Conservation (phyloP, 106 monocot genomes). For the Allium sativum region DNA sequence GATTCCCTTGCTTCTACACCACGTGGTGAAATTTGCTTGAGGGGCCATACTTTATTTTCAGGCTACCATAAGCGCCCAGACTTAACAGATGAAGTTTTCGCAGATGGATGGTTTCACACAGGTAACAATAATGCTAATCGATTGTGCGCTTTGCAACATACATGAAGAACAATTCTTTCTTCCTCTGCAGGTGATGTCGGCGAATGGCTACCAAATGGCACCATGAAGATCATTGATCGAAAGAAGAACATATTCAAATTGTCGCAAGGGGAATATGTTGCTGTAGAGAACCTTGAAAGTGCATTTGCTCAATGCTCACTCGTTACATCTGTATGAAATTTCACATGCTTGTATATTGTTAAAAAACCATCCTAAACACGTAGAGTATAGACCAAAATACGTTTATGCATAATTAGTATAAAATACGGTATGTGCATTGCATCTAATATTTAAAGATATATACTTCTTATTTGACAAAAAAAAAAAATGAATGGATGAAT, state of each 20-base stretch:
- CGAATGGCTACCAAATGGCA: slow-evolving; percentile 88
- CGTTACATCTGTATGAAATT: slow-evolving; percentile 33
- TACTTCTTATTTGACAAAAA: too few relatives aligned
- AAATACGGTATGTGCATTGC: too few relatives aligned
- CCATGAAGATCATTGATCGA: slow-evolving; percentile 98
- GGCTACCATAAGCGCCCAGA: slow-evolving; percentile 79
- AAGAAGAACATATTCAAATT: slow-evolving; percentile 98
- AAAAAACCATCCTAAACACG: too few relatives aligned
- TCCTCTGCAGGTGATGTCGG: slow-evolving; percentile 73
- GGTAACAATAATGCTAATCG: slow-evolving; percentile 20
- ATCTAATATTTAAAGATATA: too few relatives aligned
- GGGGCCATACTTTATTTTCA: slow-evolving; percentile 80
- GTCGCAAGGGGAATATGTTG: slow-evolving; percentile 94
- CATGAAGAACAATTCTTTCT: not conserved
- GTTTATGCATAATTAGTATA: too few relatives aligned
- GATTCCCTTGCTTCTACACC: slow-evolving; percentile 71
- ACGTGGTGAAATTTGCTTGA: slow-evolving; percentile 87
- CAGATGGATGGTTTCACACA: slow-evolving; percentile 93
- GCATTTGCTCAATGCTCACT: slow-evolving; percentile 53
- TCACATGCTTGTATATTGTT: too few relatives aligned
- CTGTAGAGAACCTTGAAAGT: slow-evolving; percentile 75
- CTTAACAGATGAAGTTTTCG: slow-evolving; percentile 55
- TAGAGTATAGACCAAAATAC: too few relatives aligned
- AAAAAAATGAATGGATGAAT: too few relatives aligned
- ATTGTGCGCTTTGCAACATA: not conserved